Evolutionary conservation across 148 eudicot genomes (phyloP), one percentile per base, ranked within the genome.

Genomic region (Oxyria digyna): DNA sequence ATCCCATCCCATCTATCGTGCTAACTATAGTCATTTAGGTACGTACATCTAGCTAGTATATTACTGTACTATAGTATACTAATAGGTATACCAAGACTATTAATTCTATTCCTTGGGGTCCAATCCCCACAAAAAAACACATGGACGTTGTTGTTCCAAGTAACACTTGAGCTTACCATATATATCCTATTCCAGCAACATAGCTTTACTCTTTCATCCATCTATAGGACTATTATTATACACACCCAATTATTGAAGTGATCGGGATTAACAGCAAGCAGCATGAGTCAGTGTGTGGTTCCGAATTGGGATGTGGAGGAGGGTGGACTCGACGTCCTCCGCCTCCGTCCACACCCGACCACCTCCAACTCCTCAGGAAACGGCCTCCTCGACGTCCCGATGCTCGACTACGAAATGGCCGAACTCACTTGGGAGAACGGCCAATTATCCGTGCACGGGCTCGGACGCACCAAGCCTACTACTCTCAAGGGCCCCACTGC

Each of bases 351-450:
- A 1, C 68, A 59, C 32, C 74, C 80, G 12, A 48, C 75, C 67
- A 78, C 88, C 74, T 52, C 65, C 32, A 12, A 4, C 37, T 31
- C 35, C 38, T 26, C 18, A 0, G 63, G 33, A n/a, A n/a, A n/a
- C n/a, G n/a, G 6, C 38, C 38, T 35, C 20, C 63, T 33, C 37
- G 35, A 59, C 10, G 65, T 59, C 38, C 65, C 65, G 37, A 59
- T 31, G 83, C 70, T 81, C 67, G 91, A 89, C 62, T 87, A 92
- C 21, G 96, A 85, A 57, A 85, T 92, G 80, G 87, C 96, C 0
- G 97, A 92, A 76, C 73, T 92, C 32, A 80, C 85, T 20, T 92
- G 97, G 97, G 86, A 91, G 74, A 92, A 92, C 72, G 97, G 97
- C 13, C 93, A 92, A 35, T 26, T 83, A 23, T 73, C 85, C 1